Percentiles rank a stretch among this genome's conserved stretches.
phyloP scores from a whole-genome alignment of 2,329 filamentous ascomycete species.

The Fragosphaeria purpurea region DNA sequence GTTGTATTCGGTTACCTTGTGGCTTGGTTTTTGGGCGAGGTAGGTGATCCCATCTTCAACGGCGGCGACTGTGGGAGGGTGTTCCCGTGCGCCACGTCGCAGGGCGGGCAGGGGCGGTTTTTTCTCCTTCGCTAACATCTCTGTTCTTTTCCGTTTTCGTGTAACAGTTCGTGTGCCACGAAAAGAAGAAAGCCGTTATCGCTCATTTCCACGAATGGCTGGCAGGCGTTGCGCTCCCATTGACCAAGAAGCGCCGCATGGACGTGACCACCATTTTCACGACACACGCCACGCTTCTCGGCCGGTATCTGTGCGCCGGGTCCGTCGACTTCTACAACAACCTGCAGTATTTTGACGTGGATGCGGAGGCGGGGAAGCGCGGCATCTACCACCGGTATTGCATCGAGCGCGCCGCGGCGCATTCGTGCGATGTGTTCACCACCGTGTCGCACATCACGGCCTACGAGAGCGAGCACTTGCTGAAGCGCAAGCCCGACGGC shows the following conservation, averaged over 20 bases:
- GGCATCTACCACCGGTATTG: slow-evolving; percentile 98
- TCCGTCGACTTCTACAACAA: slow-evolving; percentile 99
- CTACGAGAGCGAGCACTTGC: slow-evolving; percentile 92
- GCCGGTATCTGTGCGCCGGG: slow-evolving; percentile 91
- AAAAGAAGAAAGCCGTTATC: slow-evolving; percentile 84
- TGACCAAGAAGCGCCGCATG: slow-evolving; percentile 88
- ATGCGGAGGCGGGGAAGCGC: slow-evolving; percentile 91
- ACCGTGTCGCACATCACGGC: slow-evolving; percentile 98
- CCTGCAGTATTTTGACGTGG: slow-evolving; percentile 90
- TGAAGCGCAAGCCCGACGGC: slow-evolving; percentile 95
- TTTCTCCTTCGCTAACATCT: slow-evolving; percentile 1
- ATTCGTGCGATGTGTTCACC: slow-evolving; percentile 92
- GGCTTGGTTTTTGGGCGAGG: slow-evolving; percentile 96
- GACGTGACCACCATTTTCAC: slow-evolving; percentile 98
- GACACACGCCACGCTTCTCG: slow-evolving; percentile 89
- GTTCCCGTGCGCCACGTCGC: too few relatives aligned
- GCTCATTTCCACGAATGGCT: slow-evolving; percentile 99
- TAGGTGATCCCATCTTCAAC: slow-evolving; percentile 29
- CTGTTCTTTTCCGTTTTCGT: background rate
- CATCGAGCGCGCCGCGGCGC: slow-evolving; percentile 87
- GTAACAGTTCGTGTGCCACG: slow-evolving; percentile 77
- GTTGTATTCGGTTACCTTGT: slow-evolving; percentile 97
- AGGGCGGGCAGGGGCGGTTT: background rate
- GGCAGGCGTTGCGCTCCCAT: slow-evolving; percentile 81
- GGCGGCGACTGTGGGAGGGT: too few relatives aligned